Evolutionary conservation across 2,329 filamentous ascomycete genomes (phyloP).

Genomic region (Zymoseptoria pseudotritici): DNA sequence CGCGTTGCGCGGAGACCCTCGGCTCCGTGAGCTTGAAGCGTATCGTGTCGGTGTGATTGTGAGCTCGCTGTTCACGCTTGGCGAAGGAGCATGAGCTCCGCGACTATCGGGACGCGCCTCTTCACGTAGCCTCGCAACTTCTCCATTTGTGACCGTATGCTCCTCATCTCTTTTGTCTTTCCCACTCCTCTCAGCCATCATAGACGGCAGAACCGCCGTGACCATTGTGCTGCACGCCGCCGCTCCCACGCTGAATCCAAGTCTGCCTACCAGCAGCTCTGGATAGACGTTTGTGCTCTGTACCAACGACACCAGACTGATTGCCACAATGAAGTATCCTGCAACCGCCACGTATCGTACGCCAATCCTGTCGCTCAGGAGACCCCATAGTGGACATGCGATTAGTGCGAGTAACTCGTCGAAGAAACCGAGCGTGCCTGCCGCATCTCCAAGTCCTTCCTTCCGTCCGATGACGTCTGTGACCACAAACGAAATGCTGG

Average conservation of each 20-base stretch:
- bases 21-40: slow-evolving; percentile 27
- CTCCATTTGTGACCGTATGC: slow-evolving; percentile 10
- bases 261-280: slow-evolving; percentile 71
- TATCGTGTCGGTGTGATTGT: slow-evolving; percentile 62
- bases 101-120: slow-evolving; percentile 25
- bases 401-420: slow-evolving; percentile 77
- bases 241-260: slow-evolving; percentile 84
- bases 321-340: slow-evolving; percentile 74
- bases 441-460: slow-evolving; percentile 66
- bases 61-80: slow-evolving; percentile 64
- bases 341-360: slow-evolving; percentile 58
- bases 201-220: slow-evolving; percentile 78
- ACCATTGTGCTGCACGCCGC: slow-evolving; percentile 92
- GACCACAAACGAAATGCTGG: slow-evolving; percentile 74
- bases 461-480: slow-evolving; percentile 73
- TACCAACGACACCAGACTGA: slow-evolving; percentile 72
- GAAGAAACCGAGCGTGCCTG: slow-evolving; percentile 76
- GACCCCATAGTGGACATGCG: slow-evolving; percentile 72
- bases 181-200: slow-evolving; percentile 37
- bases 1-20: not conserved
- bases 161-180: slow-evolving; percentile 6
- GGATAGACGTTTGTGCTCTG: slow-evolving; percentile 84
- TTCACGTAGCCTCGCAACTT: slow-evolving; percentile 16
- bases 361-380: slow-evolving; percentile 68
- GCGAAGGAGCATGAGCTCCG: slow-evolving; percentile 51